Evolutionary conservation across 164 flowering plant species (phyloP), one percentile per base, ranked within the genome.

Genomic region (Cinnamomum chago): DNA sequence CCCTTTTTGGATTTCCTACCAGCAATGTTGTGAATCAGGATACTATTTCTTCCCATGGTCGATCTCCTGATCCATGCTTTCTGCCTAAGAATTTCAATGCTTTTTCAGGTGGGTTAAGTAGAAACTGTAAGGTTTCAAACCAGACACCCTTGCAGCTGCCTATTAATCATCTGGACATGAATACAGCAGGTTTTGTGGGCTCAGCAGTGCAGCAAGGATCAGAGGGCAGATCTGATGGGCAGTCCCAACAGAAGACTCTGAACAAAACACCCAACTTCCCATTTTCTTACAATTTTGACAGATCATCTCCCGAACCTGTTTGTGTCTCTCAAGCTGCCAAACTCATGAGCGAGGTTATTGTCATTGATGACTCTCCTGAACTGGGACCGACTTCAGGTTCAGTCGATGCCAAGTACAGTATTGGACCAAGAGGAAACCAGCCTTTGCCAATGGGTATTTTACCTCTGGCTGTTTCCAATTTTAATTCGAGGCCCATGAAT

Each of bases 281-380:
- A 20, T 25, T 82, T 25, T 2, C 70, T 24, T 80, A 72, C 70
- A 18, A 76, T 30, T 33, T 71, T n/a, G 78, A 81, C 67, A 77
- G 76, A 73, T 70, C 51, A 72, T 35, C n/a, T 64, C 77, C 60
- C 65, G 76, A 52, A 79, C 28, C 76, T 25, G 72, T 33, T 80
- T 72, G 81, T 30, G 40, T 67, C 3, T 18, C 47, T 72, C 73
- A 77, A 68, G 69, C 73, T 33, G 65, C 68, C 58, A 66, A 62
- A 75, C 50, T 83, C 58, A 28, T n/a, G 6, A 77, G 78, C 67
- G 90, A 91, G 73, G 82, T 89, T 33, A 89, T 89, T 70, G 70
- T 84, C 65, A 86, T 86, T 73, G 93, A 87, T 75, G 92, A 87
- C 73, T 71, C 79, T 70, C 80, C 88, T 13, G 89, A 86, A 27